Conservation (phyloP, 2,329 filamentous ascomycete species). For the Escovopsis sp. region DNA sequence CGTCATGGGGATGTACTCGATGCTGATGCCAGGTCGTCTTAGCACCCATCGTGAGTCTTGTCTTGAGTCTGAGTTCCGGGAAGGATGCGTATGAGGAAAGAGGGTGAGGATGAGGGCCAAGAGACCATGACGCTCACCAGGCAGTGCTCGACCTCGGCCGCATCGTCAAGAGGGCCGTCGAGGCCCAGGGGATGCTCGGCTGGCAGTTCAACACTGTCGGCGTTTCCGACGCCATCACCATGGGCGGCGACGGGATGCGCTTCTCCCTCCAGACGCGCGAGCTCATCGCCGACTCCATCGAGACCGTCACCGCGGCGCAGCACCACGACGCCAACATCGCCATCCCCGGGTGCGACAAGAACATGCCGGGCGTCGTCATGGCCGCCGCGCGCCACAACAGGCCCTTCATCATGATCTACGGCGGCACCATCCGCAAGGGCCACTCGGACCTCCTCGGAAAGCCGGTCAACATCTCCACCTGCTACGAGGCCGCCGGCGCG, state of each 20-base stretch:
- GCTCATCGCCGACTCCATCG: conserved; percentile 87
- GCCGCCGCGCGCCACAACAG: conserved; percentile 83
- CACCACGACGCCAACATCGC: conserved; percentile 87
- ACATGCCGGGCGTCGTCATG: conserved; percentile 91
- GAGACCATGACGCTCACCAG: background rate
- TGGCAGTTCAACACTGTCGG: conserved; percentile 94
- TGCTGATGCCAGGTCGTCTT: background rate
- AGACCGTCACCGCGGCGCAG: conserved; percentile 84
- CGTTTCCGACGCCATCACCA: conserved; percentile 82
- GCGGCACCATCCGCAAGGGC: conserved; percentile 81
- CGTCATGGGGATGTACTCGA: background rate
- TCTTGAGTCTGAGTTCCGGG: conserved; percentile 6
- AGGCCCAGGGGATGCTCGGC: conserved; percentile 73
- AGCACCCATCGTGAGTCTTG: conserved; percentile 28
- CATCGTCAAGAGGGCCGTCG: conserved; percentile 68
- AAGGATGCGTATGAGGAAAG: background rate
- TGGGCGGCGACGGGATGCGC: conserved; percentile 91
- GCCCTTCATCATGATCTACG: conserved; percentile 90
- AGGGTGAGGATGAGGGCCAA: background rate
- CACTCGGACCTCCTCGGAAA: conserved; percentile 62
- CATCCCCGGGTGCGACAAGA: conserved; percentile 92
- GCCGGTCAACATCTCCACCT: conserved; percentile 75
- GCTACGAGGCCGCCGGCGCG: conserved; percentile 77
- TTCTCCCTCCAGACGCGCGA: conserved; percentile 85
- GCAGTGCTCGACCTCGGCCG: conserved; percentile 74